Conservation (phyloP, 139 green algal genomes). For the Asterochloris sp. region DNA sequence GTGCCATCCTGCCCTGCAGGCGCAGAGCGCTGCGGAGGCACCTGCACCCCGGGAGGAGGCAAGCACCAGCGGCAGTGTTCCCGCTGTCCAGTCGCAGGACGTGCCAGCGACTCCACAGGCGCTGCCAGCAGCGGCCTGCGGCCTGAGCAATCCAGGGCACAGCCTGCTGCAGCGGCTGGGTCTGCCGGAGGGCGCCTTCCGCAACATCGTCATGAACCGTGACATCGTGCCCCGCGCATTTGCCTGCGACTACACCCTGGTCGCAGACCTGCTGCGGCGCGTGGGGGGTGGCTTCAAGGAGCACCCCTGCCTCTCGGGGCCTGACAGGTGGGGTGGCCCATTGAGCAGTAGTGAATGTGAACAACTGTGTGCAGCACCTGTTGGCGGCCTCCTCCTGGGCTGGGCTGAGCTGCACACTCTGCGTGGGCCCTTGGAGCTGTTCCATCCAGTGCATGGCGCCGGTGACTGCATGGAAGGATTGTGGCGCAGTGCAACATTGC, state of each 20-base stretch:
- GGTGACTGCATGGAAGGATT: background rate
- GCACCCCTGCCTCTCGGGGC: conserved; percentile 64
- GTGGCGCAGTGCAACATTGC: background rate
- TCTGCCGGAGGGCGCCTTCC: conserved; percentile 51
- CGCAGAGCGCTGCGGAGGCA: no score
- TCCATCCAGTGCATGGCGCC: background rate
- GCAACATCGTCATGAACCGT: conserved; percentile 70
- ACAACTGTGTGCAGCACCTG: background rate
- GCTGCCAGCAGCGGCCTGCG: no score
- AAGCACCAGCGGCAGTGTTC: no score
- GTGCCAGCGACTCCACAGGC: no score
- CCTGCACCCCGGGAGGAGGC: no score
- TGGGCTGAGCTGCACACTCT: background rate
- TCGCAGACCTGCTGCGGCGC: conserved; percentile 68
- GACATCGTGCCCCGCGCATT: conserved; percentile 98
- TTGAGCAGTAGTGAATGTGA: background rate
- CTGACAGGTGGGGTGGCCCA: background rate
- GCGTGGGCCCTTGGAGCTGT: background rate
- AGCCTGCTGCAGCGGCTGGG: conserved; percentile 47
- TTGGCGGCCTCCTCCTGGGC: background rate
- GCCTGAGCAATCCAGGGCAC: background rate
- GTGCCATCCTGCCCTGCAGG: no score
- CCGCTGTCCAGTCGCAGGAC: no score
- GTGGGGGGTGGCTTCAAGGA: conserved; percentile 66
- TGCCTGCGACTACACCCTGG: conserved; percentile 91